Base-by-base conservation (phyloP, 163 green algal genomes). In the Smithsoniella earleae region DNA sequence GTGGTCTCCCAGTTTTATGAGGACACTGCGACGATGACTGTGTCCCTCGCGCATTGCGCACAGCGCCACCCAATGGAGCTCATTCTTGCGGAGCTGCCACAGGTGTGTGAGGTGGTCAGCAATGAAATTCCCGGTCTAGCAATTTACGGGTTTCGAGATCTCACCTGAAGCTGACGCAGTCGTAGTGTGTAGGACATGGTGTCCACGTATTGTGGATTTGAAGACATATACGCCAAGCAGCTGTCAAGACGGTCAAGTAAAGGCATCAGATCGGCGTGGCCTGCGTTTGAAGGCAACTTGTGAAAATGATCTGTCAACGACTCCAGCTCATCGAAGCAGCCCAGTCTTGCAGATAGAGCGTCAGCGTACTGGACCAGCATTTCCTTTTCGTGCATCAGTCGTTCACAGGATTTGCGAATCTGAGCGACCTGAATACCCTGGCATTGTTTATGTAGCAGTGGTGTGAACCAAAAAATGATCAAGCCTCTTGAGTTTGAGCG, bases 321-420 rank as follows among this genome's bases (percentile, higher is more conserved):
- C 79, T 98, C 91, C 45, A 97, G 89, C 79, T 97, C 90, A 46
- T 98, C 91, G 78, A 98, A 98, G 82, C 93, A 96, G 36, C 81
- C 78, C 43, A 98, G 85, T 69, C 93, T 93, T 28, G 77, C 76
- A 5, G 86, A 79, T 46, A 98, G 80, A 8, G 90, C 91, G 44
- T 89, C 87, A 3, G 92, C 90, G 77, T 95, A 91, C 69, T 92
- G 86, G 40, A 82, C 77, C 66, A 95, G 79, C 37, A 74, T 64
- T 54, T 90, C 81, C 73, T 88, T 87, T 73, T 95, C 88, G 2
- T 75, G 62, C 66, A 85, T 77, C 65, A 86, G 72, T 36, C 75
- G 40, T 34, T 83, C 75, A 46, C 77, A 78, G 30, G 75, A 74
- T 22, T 82, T 75, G n/a, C 36, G 37, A 37, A 78, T 40, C 34